phyloP scores from a whole-genome alignment of 345 rosid species.

The Erodium maritimum region DNA sequence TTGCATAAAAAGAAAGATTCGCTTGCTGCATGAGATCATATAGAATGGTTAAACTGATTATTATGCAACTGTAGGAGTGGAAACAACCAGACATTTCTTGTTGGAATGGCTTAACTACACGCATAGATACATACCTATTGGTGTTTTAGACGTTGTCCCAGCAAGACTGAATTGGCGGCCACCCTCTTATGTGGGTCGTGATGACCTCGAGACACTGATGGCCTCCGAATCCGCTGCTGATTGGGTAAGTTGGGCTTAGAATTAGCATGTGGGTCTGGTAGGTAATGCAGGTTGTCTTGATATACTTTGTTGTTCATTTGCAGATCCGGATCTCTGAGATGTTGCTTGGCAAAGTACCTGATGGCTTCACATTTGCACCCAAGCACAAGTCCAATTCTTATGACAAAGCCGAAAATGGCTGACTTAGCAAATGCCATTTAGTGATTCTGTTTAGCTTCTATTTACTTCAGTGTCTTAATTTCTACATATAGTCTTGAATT shows the following conservation, averaged over 20 bases:
- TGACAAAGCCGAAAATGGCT: constrained; percentile 87
- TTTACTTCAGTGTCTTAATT: no score
- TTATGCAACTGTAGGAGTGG: constrained; percentile 51
- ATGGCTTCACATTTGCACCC: constrained; percentile 82
- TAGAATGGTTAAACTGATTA: no score
- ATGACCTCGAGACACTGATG: constrained; percentile 95
- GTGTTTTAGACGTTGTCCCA: constrained; percentile 75
- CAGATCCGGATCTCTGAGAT: constrained; percentile 83
- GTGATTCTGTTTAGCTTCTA: no score
- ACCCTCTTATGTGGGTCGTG: constrained; percentile 79
- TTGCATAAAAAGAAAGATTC: no score
- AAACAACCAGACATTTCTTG: constrained; percentile 83
- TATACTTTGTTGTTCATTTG: constrained; percentile 2
- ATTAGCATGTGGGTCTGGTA: no score
- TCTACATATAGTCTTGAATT: no score
- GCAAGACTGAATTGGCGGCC: constrained; percentile 85
- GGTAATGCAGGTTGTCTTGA: neutral
- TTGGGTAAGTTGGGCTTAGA: constrained; percentile 40
- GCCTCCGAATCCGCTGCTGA: constrained; percentile 94
- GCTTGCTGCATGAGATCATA: no score
- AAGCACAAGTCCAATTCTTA: constrained; percentile 91
- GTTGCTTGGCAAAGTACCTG: constrained; percentile 89
- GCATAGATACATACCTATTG: constrained; percentile 72
- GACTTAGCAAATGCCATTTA: constrained; percentile 9
- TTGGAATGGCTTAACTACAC: constrained; percentile 93